Percentiles rank a stretch among this genome's conserved stretches.
These are phyloP conservation scores for Collybiopsis confluens DNA, from an alignment of 768 basidiomycete genomes.

Conservation along the genomic window DNA sequence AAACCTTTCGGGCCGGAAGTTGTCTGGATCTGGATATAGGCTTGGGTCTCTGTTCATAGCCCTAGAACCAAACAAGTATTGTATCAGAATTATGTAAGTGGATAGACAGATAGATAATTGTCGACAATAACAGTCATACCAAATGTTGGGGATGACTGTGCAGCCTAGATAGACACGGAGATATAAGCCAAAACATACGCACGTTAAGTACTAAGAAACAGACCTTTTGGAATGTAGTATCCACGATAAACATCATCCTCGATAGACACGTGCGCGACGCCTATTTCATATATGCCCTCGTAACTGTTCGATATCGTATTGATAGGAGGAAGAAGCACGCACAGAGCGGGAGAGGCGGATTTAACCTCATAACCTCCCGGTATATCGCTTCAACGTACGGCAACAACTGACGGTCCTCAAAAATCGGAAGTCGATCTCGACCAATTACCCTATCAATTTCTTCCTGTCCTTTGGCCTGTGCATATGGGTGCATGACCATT, in stretches of 20 bases:
- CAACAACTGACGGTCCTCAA: not conserved
- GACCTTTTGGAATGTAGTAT: slow-evolving; percentile 18
- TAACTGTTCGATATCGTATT: not conserved
- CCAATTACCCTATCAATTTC: slow-evolving; percentile 6
- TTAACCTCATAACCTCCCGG: not conserved
- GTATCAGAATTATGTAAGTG: too few relatives aligned
- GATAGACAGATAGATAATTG: too few relatives aligned
- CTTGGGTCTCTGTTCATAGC: slow-evolving; percentile 1
- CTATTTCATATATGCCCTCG: not conserved
- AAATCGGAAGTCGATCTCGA: not conserved
- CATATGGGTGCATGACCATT: slow-evolving; percentile 3
- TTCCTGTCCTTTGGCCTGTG: not conserved
- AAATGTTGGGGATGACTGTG: slow-evolving; percentile 4
- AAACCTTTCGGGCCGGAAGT: slow-evolving; percentile 13
- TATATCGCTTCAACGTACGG: slow-evolving; percentile 6
- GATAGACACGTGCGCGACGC: slow-evolving; percentile 12
- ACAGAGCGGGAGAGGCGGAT: not conserved
- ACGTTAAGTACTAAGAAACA: too few relatives aligned
- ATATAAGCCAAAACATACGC: slow-evolving; percentile 1
- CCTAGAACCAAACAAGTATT: not conserved
- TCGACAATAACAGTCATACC: not conserved
- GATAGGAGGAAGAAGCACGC: too few relatives aligned
- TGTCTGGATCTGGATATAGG: slow-evolving; percentile 13
- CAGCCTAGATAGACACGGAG: slow-evolving; percentile 4
- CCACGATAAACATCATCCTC: slow-evolving; percentile 17